These are phyloP conservation scores for Fraxinus latifolia DNA, from an alignment of 305 asterid species.

Conservation along the genomic window DNA sequence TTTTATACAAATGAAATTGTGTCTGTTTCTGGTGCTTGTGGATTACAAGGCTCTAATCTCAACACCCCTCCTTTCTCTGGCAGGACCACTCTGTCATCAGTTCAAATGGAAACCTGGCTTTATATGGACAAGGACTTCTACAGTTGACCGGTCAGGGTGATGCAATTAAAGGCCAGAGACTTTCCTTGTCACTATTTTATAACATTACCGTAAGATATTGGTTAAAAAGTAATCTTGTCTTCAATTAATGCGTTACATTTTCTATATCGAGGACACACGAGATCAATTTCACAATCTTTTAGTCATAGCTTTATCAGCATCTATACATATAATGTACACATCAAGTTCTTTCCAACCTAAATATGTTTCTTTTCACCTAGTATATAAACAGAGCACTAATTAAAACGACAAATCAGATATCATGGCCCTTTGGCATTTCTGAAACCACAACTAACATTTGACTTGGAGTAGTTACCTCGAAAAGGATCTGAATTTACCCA, in stretches of 20 bases:
- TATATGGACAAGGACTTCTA: slow-evolving; percentile 87
- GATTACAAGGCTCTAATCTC: slow-evolving; percentile 19
- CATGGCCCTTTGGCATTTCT: slow-evolving; percentile 10
- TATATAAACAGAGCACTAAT: neutral
- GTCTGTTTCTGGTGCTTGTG: slow-evolving; percentile 20
- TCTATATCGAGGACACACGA: slow-evolving; percentile 10
- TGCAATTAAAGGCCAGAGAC: slow-evolving; percentile 89
- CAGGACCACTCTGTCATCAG: slow-evolving; percentile 84
- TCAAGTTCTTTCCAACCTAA: neutral
- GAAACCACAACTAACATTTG: neutral
- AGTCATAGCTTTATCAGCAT: neutral
- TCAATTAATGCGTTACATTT: slow-evolving; percentile 14
- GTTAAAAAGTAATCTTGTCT: slow-evolving; percentile 15
- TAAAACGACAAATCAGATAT: neutral
- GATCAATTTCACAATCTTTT: slow-evolving; percentile 1
- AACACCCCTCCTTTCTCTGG: slow-evolving; percentile 24
- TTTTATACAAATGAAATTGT: slow-evolving; percentile 9
- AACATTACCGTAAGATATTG: slow-evolving; percentile 75
- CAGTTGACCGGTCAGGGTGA: slow-evolving; percentile 82
- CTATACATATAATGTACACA: neutral
- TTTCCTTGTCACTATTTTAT: slow-evolving; percentile 82
- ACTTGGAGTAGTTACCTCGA: neutral
- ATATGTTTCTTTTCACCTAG: neutral
- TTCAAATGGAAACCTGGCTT: slow-evolving; percentile 86
- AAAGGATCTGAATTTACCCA: neutral